Evolutionary conservation across 768 basidiomycete species (phyloP).

Genomic region (Lentinula lateritia): DNA sequence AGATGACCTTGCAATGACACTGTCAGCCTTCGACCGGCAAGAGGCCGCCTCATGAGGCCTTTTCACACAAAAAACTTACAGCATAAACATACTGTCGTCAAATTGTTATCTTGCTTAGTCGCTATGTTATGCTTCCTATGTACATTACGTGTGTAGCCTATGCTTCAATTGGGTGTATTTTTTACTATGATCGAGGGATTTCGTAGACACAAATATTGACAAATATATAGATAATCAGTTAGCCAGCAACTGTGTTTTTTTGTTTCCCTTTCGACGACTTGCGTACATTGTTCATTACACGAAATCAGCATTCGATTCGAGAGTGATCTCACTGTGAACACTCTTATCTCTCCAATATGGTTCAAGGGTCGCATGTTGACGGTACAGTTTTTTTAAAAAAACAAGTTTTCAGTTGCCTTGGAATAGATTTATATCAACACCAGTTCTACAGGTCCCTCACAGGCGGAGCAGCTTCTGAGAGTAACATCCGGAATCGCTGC

Average conservation of each 20-base stretch:
- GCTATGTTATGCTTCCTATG: constrained; percentile 4
- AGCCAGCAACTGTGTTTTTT: no score
- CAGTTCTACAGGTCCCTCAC: constrained; percentile 57
- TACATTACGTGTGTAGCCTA: neutral
- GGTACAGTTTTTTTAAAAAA: constrained; percentile 5
- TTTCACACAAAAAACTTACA: neutral
- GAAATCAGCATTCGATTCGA: neutral
- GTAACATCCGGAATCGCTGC: constrained; percentile 94
- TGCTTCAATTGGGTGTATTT: neutral
- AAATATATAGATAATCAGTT: no score
- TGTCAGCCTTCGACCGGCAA: constrained; percentile 35
- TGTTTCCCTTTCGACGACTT: no score
- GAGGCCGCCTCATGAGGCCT: neutral
- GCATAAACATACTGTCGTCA: neutral
- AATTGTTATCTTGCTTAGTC: constrained; percentile 3
- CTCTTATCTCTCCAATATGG: constrained; percentile 8
- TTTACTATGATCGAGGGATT: neutral
- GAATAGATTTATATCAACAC: constrained; percentile 11
- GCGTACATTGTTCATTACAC: no score
- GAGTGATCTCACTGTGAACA: neutral
- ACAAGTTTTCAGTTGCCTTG: neutral
- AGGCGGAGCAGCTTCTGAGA: constrained; percentile 85
- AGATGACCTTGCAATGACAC: constrained; percentile 33
- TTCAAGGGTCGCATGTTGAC: constrained; percentile 15
- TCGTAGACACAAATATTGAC: no score